phyloP scores from a whole-genome alignment of 2,329 filamentous ascomycete species.

The Fusarium foetens region DNA sequence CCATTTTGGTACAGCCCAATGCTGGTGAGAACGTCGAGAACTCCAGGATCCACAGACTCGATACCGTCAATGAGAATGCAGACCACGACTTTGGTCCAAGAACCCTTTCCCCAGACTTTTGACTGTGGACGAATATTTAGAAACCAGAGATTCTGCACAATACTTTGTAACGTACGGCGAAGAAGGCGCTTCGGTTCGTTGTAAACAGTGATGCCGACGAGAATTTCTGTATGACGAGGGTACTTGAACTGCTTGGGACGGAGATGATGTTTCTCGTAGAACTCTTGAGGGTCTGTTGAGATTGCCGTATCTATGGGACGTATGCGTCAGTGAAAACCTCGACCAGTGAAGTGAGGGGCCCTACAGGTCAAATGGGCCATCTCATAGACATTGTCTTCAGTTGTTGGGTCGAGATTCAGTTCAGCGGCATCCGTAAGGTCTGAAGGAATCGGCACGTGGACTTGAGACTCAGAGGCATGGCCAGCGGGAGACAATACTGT shows the following conservation, averaged over 20 bases:
- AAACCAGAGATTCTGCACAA: slow-evolving; percentile 97
- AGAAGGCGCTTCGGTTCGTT: slow-evolving; percentile 98
- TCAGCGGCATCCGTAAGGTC: neutral
- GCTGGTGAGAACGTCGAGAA: slow-evolving; percentile 88
- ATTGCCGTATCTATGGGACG: neutral
- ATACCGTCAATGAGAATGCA: slow-evolving; percentile 97
- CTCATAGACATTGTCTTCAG: fast-evolving
- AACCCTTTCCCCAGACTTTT: slow-evolving; percentile 98
- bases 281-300: neutral
- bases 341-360: fast-evolving
- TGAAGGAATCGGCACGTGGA: neutral
- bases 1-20: slow-evolving; percentile 96
- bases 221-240: slow-evolving; percentile 73
- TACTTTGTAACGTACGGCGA: slow-evolving; percentile 90
- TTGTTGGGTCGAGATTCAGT: fast-evolving
- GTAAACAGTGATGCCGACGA: slow-evolving; percentile 98
- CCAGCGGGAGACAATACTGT: fast-evolving
- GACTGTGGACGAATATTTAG: slow-evolving; percentile 98
- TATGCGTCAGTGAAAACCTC: no score
- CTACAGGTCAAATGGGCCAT: neutral
- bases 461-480: fast-evolving
- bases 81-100: slow-evolving; percentile 98
- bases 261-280: neutral
- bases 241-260: fast-evolving
- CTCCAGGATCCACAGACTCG: slow-evolving; percentile 94